Percentiles rank a stretch among this genome's conserved stretches.
phyloP scores from a whole-genome alignment of 441 rosid genomes.

The Euphorbia corollata region DNA sequence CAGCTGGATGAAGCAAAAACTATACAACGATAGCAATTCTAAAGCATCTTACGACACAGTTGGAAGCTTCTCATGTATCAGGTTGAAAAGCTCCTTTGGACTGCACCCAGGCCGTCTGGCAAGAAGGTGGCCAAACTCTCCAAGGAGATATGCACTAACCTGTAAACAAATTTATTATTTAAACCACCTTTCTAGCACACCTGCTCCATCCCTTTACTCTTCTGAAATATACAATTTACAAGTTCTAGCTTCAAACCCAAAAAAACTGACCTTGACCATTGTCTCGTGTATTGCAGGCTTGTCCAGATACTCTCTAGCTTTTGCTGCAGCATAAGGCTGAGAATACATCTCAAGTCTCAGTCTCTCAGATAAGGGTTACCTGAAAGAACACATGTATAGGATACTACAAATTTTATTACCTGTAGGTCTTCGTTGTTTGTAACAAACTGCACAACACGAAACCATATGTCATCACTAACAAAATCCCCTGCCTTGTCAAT shows the following conservation, averaged over 20 bases:
- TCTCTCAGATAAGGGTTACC: constrained; percentile 13
- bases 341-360: constrained; percentile 32
- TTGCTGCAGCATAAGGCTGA: constrained; percentile 94
- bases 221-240: not conserved
- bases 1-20: constrained; percentile 12
- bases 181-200: not conserved
- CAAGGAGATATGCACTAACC: constrained; percentile 95
- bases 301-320: constrained; percentile 87
- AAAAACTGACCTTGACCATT: constrained; percentile 84
- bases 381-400: constrained; percentile 16
- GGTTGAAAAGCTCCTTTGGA: constrained; percentile 78
- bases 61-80: constrained; percentile 91
- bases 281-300: constrained; percentile 94
- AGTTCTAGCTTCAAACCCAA: not conserved
- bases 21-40: constrained; percentile 9
- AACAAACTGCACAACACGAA: constrained; percentile 96
- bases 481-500: constrained; percentile 99
- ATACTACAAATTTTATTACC: constrained; percentile 40
- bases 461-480: constrained; percentile 99
- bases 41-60: constrained; percentile 78
- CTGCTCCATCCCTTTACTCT: not conserved
- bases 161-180: constrained; percentile 24
- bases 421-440: constrained; percentile 97
- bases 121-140: constrained; percentile 95
- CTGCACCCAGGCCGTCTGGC: constrained; percentile 93